These are phyloP conservation scores for Acanthamoeba triangularis DNA, from an alignment of 208 protist species.

Conservation along the genomic window DNA sequence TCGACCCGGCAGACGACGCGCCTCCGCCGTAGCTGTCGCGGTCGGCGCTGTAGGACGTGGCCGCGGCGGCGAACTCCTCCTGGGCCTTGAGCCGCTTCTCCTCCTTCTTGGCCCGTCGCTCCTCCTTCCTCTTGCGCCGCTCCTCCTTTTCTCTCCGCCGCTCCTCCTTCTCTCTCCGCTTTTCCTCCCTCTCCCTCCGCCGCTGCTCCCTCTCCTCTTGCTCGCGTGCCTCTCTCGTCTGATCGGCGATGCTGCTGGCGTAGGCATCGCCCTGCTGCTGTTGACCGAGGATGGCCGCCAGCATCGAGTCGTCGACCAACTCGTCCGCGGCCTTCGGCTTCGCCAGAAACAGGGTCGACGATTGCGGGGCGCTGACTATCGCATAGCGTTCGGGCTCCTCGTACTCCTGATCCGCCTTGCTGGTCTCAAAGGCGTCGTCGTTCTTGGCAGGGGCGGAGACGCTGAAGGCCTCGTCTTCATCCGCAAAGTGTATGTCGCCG, in stretches of 20 bases:
- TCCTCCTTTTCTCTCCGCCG: not conserved
- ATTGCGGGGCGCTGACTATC: not conserved
- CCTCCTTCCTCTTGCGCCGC: conserved; percentile 14
- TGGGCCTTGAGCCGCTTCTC: not conserved
- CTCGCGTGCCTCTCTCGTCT: not conserved
- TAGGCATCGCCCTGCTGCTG: not conserved
- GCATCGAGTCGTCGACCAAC: not conserved
- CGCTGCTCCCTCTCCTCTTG: too few relatives aligned
- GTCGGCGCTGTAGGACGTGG: not conserved
- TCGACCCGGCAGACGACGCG: not conserved
- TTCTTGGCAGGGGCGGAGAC: not conserved
- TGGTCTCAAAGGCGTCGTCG: too few relatives aligned
- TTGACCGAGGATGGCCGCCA: not conserved
- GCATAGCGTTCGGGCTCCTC: too few relatives aligned
- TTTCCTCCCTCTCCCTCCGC: not conserved
- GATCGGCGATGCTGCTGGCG: not conserved
- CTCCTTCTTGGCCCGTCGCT: conserved; percentile 19
- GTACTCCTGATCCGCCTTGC: too few relatives aligned
- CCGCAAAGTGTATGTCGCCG: conserved; percentile 6
- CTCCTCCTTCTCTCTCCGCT: not conserved
- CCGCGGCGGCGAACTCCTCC: not conserved
- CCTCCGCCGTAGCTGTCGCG: not conserved
- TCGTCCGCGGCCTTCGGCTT: not conserved
- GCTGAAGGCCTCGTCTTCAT: conserved; percentile 1
- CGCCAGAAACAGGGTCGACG: not conserved